Evolutionary conservation across 2,329 filamentous ascomycete genomes (phyloP).

Genomic region (Phyllosticta capitalensis): DNA sequence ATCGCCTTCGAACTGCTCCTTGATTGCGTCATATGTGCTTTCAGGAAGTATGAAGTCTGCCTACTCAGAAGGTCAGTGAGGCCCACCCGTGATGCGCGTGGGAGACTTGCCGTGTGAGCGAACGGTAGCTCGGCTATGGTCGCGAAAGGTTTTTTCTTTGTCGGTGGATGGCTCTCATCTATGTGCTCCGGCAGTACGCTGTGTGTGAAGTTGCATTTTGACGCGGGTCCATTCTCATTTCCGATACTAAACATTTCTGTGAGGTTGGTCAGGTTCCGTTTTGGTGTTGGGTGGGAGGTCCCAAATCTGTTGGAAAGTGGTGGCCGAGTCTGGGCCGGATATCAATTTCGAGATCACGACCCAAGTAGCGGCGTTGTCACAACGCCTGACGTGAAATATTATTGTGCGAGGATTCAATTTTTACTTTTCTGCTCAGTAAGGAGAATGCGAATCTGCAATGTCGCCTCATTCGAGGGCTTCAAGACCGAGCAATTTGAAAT

Average conservation of each 20-base stretch:
- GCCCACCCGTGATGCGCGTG: background rate
- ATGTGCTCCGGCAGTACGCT: slow-evolving; percentile 57
- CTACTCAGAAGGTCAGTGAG: background rate
- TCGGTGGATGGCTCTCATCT: slow-evolving; percentile 59
- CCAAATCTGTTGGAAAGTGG: background rate
- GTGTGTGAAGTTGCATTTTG: slow-evolving; percentile 68
- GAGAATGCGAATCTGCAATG: background rate
- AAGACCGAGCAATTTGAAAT: background rate
- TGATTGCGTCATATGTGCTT: slow-evolving; percentile 47
- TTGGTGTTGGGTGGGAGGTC: background rate
- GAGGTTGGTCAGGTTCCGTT: background rate
- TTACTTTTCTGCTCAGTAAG: background rate
- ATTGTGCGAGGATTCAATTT: background rate
- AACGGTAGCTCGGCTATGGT: slow-evolving; percentile 56
- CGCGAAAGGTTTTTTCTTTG: slow-evolving; percentile 67
- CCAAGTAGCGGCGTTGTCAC: background rate
- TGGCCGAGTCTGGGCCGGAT: background rate
- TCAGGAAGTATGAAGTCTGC: slow-evolving; percentile 61
- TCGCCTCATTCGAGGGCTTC: background rate
- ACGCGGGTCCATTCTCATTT: slow-evolving; percentile 26
- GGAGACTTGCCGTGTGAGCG: slow-evolving; percentile 51
- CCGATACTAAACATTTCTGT: slow-evolving; percentile 26
- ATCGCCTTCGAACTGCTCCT: slow-evolving; percentile 40
- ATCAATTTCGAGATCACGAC: background rate
- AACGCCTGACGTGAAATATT: background rate